Percentiles rank a stretch among this genome's conserved stretches.
phyloP scores from a whole-genome alignment of 1,139 yeast species.

The Zhuliangozyma parablackwelliae region DNA sequence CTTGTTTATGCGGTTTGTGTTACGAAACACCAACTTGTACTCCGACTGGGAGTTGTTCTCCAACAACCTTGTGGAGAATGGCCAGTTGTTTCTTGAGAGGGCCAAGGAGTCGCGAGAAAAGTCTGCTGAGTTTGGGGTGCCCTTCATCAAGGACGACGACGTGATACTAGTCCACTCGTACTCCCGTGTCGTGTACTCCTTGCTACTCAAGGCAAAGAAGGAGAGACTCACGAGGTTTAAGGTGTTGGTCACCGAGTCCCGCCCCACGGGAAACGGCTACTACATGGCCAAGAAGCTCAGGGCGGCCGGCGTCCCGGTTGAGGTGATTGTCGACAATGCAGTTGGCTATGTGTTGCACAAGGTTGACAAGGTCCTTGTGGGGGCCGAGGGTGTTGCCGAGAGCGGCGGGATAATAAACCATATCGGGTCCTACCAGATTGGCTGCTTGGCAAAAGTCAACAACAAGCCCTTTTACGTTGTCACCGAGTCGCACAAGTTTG shows the following conservation, averaged over 20 bases:
- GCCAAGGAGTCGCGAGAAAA: slow-evolving; percentile 87
- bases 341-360: slow-evolving; percentile 91
- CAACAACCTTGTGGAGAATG: slow-evolving; percentile 85
- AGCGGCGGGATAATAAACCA: slow-evolving; percentile 97
- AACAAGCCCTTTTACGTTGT: slow-evolving; percentile 93
- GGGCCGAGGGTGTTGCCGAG: slow-evolving; percentile 99
- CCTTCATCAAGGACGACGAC: slow-evolving; percentile 91
- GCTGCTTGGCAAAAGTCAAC: slow-evolving; percentile 85
- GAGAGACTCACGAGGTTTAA: slow-evolving; percentile 73
- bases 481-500: slow-evolving; percentile 94
- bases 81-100: slow-evolving; percentile 84
- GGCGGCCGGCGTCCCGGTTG: slow-evolving; percentile 83
- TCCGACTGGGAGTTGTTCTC: slow-evolving; percentile 97
- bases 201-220: slow-evolving; percentile 70
- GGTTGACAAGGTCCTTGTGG: slow-evolving; percentile 89
- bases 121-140: slow-evolving; percentile 83
- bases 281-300: slow-evolving; percentile 68
- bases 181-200: slow-evolving; percentile 82
- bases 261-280: slow-evolving; percentile 80
- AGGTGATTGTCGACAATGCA: slow-evolving; percentile 86
- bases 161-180: slow-evolving; percentile 85
- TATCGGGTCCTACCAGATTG: slow-evolving; percentile 92
- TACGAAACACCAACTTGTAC: slow-evolving; percentile 81
- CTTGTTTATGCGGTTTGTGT: slow-evolving; percentile 87
- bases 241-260: slow-evolving; percentile 88